Percentiles rank a stretch among this genome's conserved stretches.
phyloP scores from a whole-genome alignment of 768 basidiomycete genomes.

The Boletus vermiculosoides region DNA sequence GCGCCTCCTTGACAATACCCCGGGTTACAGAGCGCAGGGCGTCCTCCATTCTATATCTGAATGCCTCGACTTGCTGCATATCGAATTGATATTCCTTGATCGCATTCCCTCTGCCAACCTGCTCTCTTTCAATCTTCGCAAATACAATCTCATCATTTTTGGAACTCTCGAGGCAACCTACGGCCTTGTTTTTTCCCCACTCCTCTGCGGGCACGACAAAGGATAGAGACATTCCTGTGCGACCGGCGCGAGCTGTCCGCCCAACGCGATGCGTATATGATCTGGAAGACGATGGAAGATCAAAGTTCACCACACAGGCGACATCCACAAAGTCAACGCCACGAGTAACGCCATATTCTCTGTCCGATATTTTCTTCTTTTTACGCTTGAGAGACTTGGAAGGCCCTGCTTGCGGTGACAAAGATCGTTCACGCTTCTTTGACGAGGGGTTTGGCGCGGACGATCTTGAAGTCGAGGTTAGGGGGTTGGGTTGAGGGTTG shows the following conservation, averaged over 20 bases:
- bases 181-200: slow-evolving; percentile 74
- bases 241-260: slow-evolving; percentile 93
- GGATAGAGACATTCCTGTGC: slow-evolving; percentile 87
- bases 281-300: slow-evolving; percentile 83
- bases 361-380: slow-evolving; percentile 51
- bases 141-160: slow-evolving; percentile 67
- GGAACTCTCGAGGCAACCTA: slow-evolving; percentile 66
- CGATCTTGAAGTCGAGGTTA: slow-evolving; percentile 16
- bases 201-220: slow-evolving; percentile 73
- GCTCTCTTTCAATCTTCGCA: slow-evolving; percentile 72
- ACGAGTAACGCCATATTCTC: slow-evolving; percentile 90
- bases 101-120: slow-evolving; percentile 53
- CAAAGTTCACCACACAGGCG: slow-evolving; percentile 97
- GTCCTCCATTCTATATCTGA: slow-evolving; percentile 98
- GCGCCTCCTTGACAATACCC: slow-evolving; percentile 82
- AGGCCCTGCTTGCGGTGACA: slow-evolving; percentile 37
- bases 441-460: slow-evolving; percentile 14
- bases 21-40: slow-evolving; percentile 86
- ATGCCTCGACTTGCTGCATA: slow-evolving; percentile 94
- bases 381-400: slow-evolving; percentile 53
- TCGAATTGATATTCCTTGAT: slow-evolving; percentile 92
- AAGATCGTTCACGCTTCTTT: slow-evolving; percentile 60
- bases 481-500: slow-evolving; percentile 35
- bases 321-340: slow-evolving; percentile 98
- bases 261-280: slow-evolving; percentile 96